Evolutionary conservation across 2,329 filamentous ascomycete genomes (phyloP).

Genomic region (Aspergillus ruber): DNA sequence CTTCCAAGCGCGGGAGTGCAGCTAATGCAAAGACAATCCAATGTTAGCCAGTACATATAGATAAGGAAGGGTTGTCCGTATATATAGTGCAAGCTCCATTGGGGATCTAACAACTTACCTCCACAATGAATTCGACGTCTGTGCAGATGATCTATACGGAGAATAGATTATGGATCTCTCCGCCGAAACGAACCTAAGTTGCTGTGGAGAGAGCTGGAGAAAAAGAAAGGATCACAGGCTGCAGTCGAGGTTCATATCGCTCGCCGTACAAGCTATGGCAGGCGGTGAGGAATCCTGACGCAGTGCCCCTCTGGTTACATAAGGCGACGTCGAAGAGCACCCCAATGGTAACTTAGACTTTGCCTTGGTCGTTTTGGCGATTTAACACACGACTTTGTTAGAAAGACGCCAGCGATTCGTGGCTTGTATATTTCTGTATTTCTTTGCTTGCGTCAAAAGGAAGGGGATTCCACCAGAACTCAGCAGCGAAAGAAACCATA

Average conservation of each 20-base stretch:
- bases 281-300: slow-evolving; percentile 12
- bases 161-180: slow-evolving; percentile 1
- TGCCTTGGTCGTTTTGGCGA: neutral
- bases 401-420: neutral
- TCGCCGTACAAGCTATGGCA: slow-evolving; percentile 12
- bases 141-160: neutral
- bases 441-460: neutral
- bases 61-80: neutral
- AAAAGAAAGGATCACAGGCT: slow-evolving; percentile 1
- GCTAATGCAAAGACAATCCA: neutral
- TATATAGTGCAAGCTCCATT: neutral
- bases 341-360: neutral
- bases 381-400: neutral
- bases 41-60: neutral
- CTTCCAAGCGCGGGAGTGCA: neutral
- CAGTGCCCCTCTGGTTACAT: slow-evolving; percentile 21
- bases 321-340: slow-evolving; percentile 12
- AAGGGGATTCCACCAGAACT: neutral
- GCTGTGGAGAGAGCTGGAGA: slow-evolving; percentile 12
- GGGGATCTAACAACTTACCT: neutral
- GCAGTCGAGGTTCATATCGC: slow-evolving; percentile 3
- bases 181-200: slow-evolving; percentile 5
- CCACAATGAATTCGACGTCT: neutral
- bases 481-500: neutral
- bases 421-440: neutral